Conservation (phyloP, 306 rosid genomes). For the Prunus mongolica region DNA sequence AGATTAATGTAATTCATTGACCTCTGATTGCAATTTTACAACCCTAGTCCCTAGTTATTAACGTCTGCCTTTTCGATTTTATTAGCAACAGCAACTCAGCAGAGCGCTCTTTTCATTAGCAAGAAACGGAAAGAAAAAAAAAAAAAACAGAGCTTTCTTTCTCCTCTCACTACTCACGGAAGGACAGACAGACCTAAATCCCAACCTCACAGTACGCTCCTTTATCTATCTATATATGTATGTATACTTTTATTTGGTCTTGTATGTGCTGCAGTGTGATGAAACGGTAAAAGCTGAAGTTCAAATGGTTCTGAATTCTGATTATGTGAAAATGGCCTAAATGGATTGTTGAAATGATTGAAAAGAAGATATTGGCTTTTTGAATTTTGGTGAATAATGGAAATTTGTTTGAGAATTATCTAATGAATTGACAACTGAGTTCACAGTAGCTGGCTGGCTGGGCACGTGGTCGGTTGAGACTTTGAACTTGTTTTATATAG, state of each 20-base stretch:
- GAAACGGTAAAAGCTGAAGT: neutral
- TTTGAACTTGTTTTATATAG: neutral
- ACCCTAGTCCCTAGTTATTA: slow-evolving; percentile 8
- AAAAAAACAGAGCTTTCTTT: neutral
- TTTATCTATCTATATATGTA: neutral
- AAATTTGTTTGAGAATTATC: neutral
- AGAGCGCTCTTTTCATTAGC: neutral
- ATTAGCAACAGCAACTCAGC: slow-evolving; percentile 9
- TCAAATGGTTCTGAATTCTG: neutral
- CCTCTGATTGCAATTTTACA: slow-evolving; percentile 1
- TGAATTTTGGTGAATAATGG: neutral
- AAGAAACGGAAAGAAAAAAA: neutral
- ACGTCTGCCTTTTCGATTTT: neutral
- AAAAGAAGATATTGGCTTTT: neutral
- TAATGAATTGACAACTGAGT: neutral
- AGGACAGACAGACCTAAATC: neutral
- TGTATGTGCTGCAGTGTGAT: neutral
- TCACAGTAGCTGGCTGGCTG: neutral
- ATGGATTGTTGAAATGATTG: neutral
- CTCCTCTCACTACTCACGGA: neutral
- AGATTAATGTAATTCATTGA: neutral
- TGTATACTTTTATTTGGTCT: neutral
- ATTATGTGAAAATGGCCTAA: neutral
- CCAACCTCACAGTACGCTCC: neutral
- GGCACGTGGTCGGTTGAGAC: neutral